Percentiles rank a stretch among this genome's conserved stretches.
Conservation (phyloP, 208 protist species). For the Leishmania aethiopica region DNA sequence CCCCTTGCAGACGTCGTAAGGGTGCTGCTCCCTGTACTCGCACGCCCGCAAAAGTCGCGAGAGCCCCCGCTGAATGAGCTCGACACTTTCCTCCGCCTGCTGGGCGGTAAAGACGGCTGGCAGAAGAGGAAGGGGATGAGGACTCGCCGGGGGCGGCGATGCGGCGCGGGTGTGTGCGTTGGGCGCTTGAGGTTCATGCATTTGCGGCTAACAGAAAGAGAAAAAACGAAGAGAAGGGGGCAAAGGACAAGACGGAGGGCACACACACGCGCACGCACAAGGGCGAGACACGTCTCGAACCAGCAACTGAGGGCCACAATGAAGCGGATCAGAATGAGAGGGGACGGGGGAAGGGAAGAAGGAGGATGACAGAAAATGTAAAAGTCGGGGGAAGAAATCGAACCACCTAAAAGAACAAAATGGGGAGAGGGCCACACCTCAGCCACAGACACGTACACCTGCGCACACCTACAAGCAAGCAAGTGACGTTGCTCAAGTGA, state of each 20-base stretch:
- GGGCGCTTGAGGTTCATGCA: neutral
- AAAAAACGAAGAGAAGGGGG: neutral
- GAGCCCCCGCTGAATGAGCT: slow-evolving; percentile 42
- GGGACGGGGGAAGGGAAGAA: neutral
- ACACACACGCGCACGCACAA: neutral
- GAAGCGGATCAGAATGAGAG: neutral
- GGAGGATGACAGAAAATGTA: neutral
- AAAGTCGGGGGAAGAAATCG: neutral
- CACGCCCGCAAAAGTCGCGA: slow-evolving; percentile 41
- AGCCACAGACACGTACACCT: too few species aligned
- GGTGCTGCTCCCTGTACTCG: slow-evolving; percentile 44
- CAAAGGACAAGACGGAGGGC: slow-evolving; percentile 22
- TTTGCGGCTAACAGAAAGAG: neutral
- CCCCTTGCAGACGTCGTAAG: slow-evolving; percentile 8
- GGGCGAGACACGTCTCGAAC: neutral
- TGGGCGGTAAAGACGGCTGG: slow-evolving; percentile 9
- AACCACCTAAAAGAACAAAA: too few species aligned
- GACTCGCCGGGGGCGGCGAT: neutral
- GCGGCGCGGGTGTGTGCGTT: neutral
- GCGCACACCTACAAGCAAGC: too few species aligned
- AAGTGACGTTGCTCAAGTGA: neutral
- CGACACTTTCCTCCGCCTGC: slow-evolving; percentile 29
- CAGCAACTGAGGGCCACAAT: neutral
- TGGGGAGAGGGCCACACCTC: too few species aligned
- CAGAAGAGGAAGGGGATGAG: neutral